Evolutionary conservation across 495 filamentous ascomycete species (phyloP), one percentile per base, ranked within the genome.

Genomic region (Aspergillus nidulans): DNA sequence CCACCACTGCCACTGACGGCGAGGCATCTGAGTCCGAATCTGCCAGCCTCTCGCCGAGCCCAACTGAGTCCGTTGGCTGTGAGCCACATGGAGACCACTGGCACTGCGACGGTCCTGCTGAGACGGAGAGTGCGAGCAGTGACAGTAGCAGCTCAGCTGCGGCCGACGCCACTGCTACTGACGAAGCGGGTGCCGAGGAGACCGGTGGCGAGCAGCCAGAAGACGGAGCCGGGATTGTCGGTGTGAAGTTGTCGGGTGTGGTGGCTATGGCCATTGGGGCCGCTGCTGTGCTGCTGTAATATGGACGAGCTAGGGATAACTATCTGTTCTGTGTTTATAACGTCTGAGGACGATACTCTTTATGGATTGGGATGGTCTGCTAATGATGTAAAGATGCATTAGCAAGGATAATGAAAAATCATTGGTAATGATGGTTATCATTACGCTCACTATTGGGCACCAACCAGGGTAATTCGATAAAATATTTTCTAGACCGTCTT

Each of bases 31-130:
- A 50, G 5, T 34, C 30, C 9, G n/a, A 4, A 19, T 30, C n/a
- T 52, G 50, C 28, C 49, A 24, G 24, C 61, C 57, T 21, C 53
- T 53, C 5, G 51, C 58, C 67, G 2, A 65, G 59, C 30, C 64
- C 64, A 10, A 68, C 63, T 1, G 62, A 65, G 43, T 66, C 62
- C 18, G 46, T 60, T 2, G 67, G 64, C 23, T 69, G 67, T 15
- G 60, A 63, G 38, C 60, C 62, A 1, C 66, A 69, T 40, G 60
- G 56, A 19, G 67, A 69, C 44, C 64, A 67, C 28, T 69, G 67
- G 62, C 61, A 64, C 53, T 65, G 64, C 15, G 64, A 67, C 24
- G 18, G 46, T 13, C 19, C 6, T 2, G 28, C 10, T 26, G 56
- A 54, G 39, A 58, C 55, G 1, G 20, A 40, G 34, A 30, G 34